Percentiles rank a stretch among this genome's conserved stretches.
Evolutionary conservation across 2,329 filamentous ascomycete species (phyloP).

Genomic region (Diaporthe vexans): DNA sequence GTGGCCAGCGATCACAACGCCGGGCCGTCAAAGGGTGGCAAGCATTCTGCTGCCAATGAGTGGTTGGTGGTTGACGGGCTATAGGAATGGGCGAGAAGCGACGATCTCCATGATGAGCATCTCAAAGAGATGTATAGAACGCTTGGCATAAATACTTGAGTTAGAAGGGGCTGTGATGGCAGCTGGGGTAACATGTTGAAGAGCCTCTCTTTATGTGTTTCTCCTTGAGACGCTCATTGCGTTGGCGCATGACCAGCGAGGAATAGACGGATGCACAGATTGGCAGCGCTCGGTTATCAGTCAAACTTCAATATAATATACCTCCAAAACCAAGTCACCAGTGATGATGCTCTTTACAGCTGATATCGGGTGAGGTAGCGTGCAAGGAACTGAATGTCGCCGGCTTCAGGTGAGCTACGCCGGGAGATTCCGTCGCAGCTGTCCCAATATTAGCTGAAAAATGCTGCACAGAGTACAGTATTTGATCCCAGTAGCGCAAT

Average conservation of each 20-base stretch:
- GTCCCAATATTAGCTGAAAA: too few relatives aligned
- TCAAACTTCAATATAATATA: too few relatives aligned
- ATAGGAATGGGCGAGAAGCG: neutral
- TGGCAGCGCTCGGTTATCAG: too few relatives aligned
- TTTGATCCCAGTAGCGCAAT: too few relatives aligned
- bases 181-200: neutral
- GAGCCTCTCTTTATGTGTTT: neutral
- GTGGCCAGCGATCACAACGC: neutral
- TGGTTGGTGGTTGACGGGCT: conserved; percentile 1
- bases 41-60: neutral
- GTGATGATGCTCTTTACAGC: too few relatives aligned
- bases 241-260: neutral
- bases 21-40: neutral
- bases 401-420: too few relatives aligned
- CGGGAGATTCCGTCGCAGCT: too few relatives aligned
- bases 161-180: neutral
- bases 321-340: too few relatives aligned
- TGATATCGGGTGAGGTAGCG: too few relatives aligned
- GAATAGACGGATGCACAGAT: neutral
- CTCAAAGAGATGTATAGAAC: neutral
- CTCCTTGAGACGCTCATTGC: neutral
- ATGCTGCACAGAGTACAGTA: too few relatives aligned
- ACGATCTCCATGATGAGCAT: neutral
- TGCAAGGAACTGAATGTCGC: too few relatives aligned
- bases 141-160: neutral